phyloP scores from a whole-genome alignment of 306 rosid genomes.

The Alnus rubra region DNA sequence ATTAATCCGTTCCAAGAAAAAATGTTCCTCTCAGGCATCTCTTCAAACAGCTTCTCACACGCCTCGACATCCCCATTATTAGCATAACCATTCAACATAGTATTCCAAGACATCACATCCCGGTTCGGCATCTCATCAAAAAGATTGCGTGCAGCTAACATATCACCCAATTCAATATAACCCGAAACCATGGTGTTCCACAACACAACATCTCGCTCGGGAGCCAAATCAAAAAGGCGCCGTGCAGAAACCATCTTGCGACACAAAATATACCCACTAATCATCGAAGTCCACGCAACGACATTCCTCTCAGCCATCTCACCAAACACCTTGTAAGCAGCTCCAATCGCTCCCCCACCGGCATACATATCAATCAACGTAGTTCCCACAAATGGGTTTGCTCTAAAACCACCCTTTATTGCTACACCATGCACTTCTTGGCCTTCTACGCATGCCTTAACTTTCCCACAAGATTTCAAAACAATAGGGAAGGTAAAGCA shows the following conservation, averaged over 20 bases:
- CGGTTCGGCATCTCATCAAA: slow-evolving; percentile 46
- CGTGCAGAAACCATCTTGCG: slow-evolving; percentile 41
- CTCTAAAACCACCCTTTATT: slow-evolving; percentile 42
- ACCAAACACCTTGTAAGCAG: slow-evolving; percentile 49
- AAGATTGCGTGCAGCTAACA: slow-evolving; percentile 38
- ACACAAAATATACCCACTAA: slow-evolving; percentile 43
- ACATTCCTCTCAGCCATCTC: slow-evolving; percentile 51
- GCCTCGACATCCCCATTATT: slow-evolving; percentile 35
- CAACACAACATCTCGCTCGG: slow-evolving; percentile 46
- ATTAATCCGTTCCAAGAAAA: slow-evolving; percentile 56
- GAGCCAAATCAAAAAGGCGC: slow-evolving; percentile 44
- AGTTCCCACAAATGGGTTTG: slow-evolving; percentile 42
- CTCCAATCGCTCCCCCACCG: slow-evolving; percentile 33
- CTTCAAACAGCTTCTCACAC: slow-evolving; percentile 42
- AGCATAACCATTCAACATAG: slow-evolving; percentile 51
- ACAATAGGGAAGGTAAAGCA: slow-evolving; percentile 50
- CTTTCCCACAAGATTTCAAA: slow-evolving; percentile 45
- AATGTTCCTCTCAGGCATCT: slow-evolving; percentile 48
- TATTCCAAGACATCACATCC: slow-evolving; percentile 55
- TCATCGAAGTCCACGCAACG: slow-evolving; percentile 52
- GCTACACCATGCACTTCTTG: slow-evolving; percentile 46
- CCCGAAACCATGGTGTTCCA: slow-evolving; percentile 53
- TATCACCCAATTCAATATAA: slow-evolving; percentile 35
- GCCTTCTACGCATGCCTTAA: slow-evolving; percentile 39
- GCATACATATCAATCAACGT: slow-evolving; percentile 48